Base-by-base conservation (phyloP, 176 grass and related monocot genomes). In the Oropetium thomaeum region DNA sequence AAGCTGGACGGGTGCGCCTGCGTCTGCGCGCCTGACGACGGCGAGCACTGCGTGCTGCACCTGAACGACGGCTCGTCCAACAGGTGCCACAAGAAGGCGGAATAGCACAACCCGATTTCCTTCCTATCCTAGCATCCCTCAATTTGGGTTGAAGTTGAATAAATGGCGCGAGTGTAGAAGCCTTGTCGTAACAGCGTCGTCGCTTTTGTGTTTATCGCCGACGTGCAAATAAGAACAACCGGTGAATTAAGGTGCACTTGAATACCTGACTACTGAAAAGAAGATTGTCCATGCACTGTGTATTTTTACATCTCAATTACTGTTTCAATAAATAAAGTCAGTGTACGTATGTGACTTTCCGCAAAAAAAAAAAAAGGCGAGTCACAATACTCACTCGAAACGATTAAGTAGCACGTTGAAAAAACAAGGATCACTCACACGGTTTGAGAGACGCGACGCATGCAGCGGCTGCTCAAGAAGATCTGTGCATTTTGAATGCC, bases 1-100 rank as follows among this genome's bases (percentile, higher is more conserved):
- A n/a, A 69, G 23, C 81, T 88, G 5, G 45, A 82, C 17, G 86
- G 86, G 1, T 88, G 86, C 79, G 53, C 1, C 81, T 88, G 86
- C 70, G 14, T 6, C 3, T 88, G 86, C 70, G 61, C 47, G 51
- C 86, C 86, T 2, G 0, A 7, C 1, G 15, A 88, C 64, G 80
- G 80, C 42, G 14, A 42, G 12, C 35, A 23, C 49, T 88, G 86
- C 55, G 68, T 74, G 61, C 79, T 88, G 23, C 51, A 88, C 76
- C 62, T 73, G 54, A 26, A 67, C 7, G 13, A 55, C 35, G 86
- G 86, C 32, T 59, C 52, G 5, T 43, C 25, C 1, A 8, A n/a
- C 43, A 62, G 74, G 3, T 88, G 81, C 60, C 29, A n/a, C 48
- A 9, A 11, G 39, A 9, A 11, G 39, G 26, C 23, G 27, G 5